A percentile compares a stretch with the other conserved stretches of the same genome.
These are phyloP conservation scores for Penicillium corylophilum DNA, from an alignment of 2,329 filamentous ascomycete species.

Conservation along the genomic window DNA sequence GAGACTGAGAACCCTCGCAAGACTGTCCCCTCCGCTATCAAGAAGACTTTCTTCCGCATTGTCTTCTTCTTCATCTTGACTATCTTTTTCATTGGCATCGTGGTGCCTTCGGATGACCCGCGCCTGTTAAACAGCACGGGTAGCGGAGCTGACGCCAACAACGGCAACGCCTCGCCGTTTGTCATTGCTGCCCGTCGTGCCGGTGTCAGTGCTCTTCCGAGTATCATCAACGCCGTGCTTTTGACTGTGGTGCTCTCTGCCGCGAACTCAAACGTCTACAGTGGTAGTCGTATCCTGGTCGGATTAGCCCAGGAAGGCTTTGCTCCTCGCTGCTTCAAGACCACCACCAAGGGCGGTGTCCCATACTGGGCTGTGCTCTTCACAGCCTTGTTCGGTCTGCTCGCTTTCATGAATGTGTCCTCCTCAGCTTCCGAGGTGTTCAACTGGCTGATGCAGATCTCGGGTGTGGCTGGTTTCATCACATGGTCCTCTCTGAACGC, in stretches of 20 bases:
- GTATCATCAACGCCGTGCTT: slow-evolving; percentile 42
- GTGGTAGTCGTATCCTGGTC: slow-evolving; percentile 65
- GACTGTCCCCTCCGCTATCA: slow-evolving; percentile 69
- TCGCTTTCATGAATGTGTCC: slow-evolving; percentile 68
- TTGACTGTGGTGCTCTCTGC: slow-evolving; percentile 43
- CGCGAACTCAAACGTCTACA: slow-evolving; percentile 44
- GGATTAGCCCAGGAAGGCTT: slow-evolving; percentile 55
- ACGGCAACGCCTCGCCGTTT: slow-evolving; percentile 37
- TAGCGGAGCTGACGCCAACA: slow-evolving; percentile 14
- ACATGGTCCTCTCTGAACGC: slow-evolving; percentile 39
- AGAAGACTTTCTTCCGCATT: slow-evolving; percentile 73
- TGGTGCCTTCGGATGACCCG: slow-evolving; percentile 62
- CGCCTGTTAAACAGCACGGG: slow-evolving; percentile 47
- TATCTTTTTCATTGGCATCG: slow-evolving; percentile 66
- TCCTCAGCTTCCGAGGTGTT: slow-evolving; percentile 62
- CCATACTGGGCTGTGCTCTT: slow-evolving; percentile 45
- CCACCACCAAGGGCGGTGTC: slow-evolving; percentile 42
- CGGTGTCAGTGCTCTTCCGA: slow-evolving; percentile 34
- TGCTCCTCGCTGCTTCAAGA: slow-evolving; percentile 44
- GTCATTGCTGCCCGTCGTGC: slow-evolving; percentile 43
- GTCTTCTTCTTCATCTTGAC: slow-evolving; percentile 54
- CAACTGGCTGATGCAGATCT: slow-evolving; percentile 36
- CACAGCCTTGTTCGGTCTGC: slow-evolving; percentile 55
- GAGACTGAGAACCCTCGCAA: slow-evolving; percentile 71
- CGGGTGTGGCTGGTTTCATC: slow-evolving; percentile 36